These are phyloP conservation scores for Calonectria naviculata DNA, from an alignment of 2,329 filamentous ascomycete species.

Conservation along the genomic window DNA sequence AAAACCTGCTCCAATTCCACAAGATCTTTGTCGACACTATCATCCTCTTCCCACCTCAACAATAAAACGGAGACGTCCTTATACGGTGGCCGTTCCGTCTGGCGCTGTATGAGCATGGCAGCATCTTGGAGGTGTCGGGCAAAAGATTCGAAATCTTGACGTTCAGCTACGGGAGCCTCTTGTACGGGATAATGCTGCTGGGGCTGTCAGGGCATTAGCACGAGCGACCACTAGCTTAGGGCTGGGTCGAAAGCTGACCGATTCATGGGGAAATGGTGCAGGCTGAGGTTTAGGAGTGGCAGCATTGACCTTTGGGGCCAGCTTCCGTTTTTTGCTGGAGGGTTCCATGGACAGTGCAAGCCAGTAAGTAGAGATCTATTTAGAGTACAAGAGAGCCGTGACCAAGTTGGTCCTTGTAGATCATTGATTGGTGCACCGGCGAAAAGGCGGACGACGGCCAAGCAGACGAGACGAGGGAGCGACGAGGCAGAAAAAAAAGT, in stretches of 20 bases:
- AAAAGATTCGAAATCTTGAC: slow-evolving; percentile 74
- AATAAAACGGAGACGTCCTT: slow-evolving; percentile 69
- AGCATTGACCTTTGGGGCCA: slow-evolving; percentile 55
- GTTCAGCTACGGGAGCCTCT: slow-evolving; percentile 57
- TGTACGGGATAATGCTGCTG: slow-evolving; percentile 50
- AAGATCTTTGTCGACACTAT: slow-evolving; percentile 63
- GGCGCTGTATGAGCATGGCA: slow-evolving; percentile 73
- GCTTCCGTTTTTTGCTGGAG: slow-evolving; percentile 55
- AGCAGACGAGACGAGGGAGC: not conserved
- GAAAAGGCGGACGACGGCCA: slow-evolving; percentile 5
- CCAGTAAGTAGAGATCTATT: slow-evolving; percentile 24
- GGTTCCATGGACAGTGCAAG: slow-evolving; percentile 51
- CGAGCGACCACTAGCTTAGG: slow-evolving; percentile 15
- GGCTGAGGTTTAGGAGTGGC: slow-evolving; percentile 44
- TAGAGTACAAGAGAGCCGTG: slow-evolving; percentile 30
- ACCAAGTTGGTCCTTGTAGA: slow-evolving; percentile 27
- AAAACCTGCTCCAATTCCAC: slow-evolving; percentile 67
- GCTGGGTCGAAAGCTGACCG: slow-evolving; percentile 45
- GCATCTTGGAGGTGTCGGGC: slow-evolving; percentile 76
- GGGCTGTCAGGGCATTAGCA: slow-evolving; percentile 39
- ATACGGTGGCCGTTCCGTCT: slow-evolving; percentile 69
- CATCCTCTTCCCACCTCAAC: slow-evolving; percentile 72
- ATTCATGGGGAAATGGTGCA: slow-evolving; percentile 47
- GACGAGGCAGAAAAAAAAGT: not conserved
- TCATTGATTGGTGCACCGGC: slow-evolving; percentile 35